Conservation (phyloP, 768 basidiomycete genomes). For the Cystofilobasidium ferigula region DNA sequence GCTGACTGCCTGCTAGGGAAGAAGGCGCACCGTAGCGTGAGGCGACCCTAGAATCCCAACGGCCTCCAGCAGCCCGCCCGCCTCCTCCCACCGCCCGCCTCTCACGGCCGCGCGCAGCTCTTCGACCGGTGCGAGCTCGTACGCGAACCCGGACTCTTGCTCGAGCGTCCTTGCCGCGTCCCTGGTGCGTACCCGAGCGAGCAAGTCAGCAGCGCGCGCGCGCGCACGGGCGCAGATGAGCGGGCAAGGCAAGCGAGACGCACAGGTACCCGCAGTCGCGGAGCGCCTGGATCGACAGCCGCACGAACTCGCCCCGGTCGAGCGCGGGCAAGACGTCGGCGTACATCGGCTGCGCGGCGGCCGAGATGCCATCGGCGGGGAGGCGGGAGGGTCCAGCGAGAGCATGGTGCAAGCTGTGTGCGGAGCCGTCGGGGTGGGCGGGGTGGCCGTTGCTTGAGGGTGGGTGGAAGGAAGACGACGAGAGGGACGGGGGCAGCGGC, state of each 20-base stretch:
- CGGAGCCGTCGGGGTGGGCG: too few relatives aligned
- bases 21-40: not conserved
- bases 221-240: not conserved
- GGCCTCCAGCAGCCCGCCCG: conserved; percentile 55
- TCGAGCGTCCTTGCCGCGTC: conserved; percentile 80
- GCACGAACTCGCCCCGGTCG: conserved; percentile 80
- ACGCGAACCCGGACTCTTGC: conserved; percentile 79
- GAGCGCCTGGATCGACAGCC: conserved; percentile 76
- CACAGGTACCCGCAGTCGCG: conserved; percentile 68
- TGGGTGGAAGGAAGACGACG: too few relatives aligned
- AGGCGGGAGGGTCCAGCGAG: not conserved
- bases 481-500: too few relatives aligned
- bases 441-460: too few relatives aligned
- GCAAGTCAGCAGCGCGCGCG: not conserved
- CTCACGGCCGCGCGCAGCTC: conserved; percentile 71
- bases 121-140: conserved; percentile 66
- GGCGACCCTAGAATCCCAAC: conserved; percentile 47
- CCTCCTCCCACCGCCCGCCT: conserved; percentile 67
- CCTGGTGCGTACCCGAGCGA: conserved; percentile 42
- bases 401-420: too few relatives aligned
- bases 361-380: not conserved
- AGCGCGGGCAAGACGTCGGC: conserved; percentile 46
- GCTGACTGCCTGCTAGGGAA: too few relatives aligned
- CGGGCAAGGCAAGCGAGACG: conserved; percentile 25
- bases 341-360: conserved; percentile 42